Conservation (phyloP, 1,139 yeast genomes). For the Geotrichum aggregatum region DNA sequence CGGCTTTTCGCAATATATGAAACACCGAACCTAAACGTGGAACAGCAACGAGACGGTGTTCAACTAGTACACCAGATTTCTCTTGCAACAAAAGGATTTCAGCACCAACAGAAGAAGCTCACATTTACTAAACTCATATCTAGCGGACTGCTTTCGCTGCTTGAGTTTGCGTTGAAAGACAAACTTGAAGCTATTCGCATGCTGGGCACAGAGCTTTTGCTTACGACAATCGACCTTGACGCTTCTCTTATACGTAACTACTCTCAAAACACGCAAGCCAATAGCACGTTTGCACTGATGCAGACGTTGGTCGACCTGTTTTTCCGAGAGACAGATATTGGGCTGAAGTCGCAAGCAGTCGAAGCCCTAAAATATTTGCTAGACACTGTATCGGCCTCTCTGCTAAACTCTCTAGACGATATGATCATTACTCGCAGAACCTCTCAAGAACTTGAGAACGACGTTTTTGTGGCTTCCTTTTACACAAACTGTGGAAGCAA, state of each 20-base stretch:
- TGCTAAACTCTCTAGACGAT: conserved; percentile 32
- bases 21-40: conserved; percentile 18
- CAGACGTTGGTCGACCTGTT: conserved; percentile 57
- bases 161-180: conserved; percentile 67
- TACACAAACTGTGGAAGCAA: conserved; percentile 27
- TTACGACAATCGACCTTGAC: conserved; percentile 80
- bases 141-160: conserved; percentile 65
- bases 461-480: conserved; percentile 27
- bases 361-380: conserved; percentile 75
- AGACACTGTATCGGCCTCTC: conserved; percentile 47
- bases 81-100: conserved; percentile 66
- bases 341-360: conserved; percentile 73
- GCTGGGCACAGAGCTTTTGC: conserved; percentile 76
- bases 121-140: conserved; percentile 63
- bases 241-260: conserved; percentile 50
- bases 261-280: conserved; percentile 11
- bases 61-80: conserved; percentile 77
- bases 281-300: conserved; percentile 12
- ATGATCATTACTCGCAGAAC: conserved; percentile 49
- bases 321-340: conserved; percentile 60
- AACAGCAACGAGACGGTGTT: conserved; percentile 58
- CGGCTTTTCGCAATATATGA: conserved; percentile 57
- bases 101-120: conserved; percentile 56
- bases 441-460: conserved; percentile 21
- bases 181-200: conserved; percentile 50